phyloP scores from a whole-genome alignment of 345 rosid genomes.

The Eucalyptus erythrocorys region DNA sequence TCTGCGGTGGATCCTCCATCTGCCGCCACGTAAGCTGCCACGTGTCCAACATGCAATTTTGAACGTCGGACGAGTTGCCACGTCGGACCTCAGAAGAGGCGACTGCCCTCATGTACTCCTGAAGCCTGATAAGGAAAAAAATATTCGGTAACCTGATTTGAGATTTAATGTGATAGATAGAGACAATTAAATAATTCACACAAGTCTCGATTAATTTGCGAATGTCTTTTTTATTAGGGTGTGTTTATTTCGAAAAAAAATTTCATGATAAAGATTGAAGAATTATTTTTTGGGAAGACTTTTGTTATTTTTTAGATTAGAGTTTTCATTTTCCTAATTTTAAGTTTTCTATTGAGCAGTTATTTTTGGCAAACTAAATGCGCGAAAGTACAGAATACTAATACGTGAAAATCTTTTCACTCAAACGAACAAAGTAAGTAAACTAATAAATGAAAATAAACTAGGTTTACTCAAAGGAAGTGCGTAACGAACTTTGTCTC shows the following conservation, averaged over 20 bases:
- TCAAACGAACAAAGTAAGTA: too few species aligned
- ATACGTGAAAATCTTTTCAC: too few species aligned
- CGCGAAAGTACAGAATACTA: neutral
- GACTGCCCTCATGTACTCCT: neutral
- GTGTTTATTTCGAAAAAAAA: neutral
- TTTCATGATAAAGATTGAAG: neutral
- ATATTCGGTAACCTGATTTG: neutral
- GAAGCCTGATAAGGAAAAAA: neutral
- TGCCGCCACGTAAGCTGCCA: neutral
- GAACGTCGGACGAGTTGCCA: neutral
- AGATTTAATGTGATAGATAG: neutral
- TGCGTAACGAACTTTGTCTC: neutral
- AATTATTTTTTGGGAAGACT: neutral
- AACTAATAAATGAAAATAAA: neutral
- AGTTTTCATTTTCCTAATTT: neutral
- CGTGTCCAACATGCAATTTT: neutral
- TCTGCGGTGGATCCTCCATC: neutral
- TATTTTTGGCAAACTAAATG: neutral
- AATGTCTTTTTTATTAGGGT: too few species aligned
- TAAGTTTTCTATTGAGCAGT: neutral
- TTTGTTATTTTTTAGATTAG: neutral
- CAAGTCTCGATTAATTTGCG: neutral
- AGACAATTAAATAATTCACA: neutral
- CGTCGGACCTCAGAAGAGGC: neutral
- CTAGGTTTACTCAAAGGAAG: neutral